Evolutionary conservation across 306 rosid species (phyloP).

Genomic region (Hippophae tibetana): DNA sequence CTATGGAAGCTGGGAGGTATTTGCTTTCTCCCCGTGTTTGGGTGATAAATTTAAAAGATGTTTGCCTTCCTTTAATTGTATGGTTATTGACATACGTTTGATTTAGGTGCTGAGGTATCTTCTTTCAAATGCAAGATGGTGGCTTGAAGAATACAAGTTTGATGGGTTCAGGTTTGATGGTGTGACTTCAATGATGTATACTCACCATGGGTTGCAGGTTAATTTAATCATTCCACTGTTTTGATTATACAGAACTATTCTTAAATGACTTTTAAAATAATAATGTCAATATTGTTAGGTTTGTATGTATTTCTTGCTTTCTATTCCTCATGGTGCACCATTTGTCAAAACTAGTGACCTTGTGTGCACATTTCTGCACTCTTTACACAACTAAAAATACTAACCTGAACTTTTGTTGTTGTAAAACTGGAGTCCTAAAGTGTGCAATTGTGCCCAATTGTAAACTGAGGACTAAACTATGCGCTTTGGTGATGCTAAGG

Average conservation of each 20-base stretch:
- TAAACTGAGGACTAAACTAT: no score
- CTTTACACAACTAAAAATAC: no score
- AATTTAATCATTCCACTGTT: slow-evolving; percentile 4
- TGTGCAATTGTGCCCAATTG: no score
- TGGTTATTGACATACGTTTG: slow-evolving; percentile 15
- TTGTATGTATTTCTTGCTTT: no score
- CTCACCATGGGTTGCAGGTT: slow-evolving; percentile 94
- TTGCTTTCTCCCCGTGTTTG: slow-evolving; percentile 20
- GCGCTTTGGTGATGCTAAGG: no score
- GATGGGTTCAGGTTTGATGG: slow-evolving; percentile 98
- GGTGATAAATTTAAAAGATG: neutral
- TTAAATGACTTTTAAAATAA: neutral
- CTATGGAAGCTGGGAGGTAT: slow-evolving; percentile 99
- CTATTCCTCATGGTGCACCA: no score
- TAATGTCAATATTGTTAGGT: no score
- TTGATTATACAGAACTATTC: slow-evolving; percentile 6
- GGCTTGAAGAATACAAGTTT: slow-evolving; percentile 95
- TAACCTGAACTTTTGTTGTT: no score
- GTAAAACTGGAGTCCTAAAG: no score
- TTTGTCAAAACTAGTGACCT: no score
- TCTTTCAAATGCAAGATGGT: slow-evolving; percentile 98
- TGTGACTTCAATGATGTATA: slow-evolving; percentile 98
- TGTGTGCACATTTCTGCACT: no score
- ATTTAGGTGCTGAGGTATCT: slow-evolving; percentile 80
- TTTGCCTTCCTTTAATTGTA: slow-evolving; percentile 8